phyloP scores from a whole-genome alignment of 2,329 filamentous ascomycete genomes.

The Simplicillium sp. region DNA sequence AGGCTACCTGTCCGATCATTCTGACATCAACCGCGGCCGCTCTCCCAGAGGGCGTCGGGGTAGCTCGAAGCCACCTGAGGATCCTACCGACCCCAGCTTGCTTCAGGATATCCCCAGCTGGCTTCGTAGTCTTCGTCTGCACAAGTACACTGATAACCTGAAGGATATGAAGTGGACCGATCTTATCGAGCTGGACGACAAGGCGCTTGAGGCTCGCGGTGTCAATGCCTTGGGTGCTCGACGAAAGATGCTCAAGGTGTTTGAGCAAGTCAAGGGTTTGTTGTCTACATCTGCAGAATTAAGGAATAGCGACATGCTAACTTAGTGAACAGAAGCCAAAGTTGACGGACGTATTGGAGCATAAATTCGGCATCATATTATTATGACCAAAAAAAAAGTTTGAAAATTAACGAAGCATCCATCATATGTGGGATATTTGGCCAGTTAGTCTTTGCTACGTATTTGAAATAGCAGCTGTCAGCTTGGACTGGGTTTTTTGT shows the following conservation, averaged over 20 bases:
- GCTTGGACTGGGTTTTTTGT: no score
- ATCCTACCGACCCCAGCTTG: constrained; percentile 83
- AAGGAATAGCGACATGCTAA: constrained; percentile 9
- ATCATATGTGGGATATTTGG: background rate
- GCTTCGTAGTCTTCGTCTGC: constrained; percentile 86
- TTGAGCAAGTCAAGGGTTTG: constrained; percentile 83
- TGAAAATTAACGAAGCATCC: background rate
- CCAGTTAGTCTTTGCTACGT: no score
- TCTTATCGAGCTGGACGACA: constrained; percentile 83
- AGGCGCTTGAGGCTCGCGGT: constrained; percentile 81
- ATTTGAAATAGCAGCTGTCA: no score
- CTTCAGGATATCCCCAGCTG: constrained; percentile 93
- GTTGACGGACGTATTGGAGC: constrained; percentile 57
- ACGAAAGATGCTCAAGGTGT: constrained; percentile 98
- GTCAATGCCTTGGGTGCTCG: constrained; percentile 91
- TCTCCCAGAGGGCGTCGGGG: constrained; percentile 88
- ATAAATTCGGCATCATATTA: constrained; percentile 17
- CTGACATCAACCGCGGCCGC: constrained; percentile 79
- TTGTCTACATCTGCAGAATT: constrained; percentile 1
- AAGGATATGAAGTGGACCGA: constrained; percentile 98
- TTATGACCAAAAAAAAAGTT: background rate
- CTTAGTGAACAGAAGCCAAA: constrained; percentile 49
- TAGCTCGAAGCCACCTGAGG: constrained; percentile 95
- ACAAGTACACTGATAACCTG: constrained; percentile 98
- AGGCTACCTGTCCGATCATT: constrained; percentile 89